A percentile compares a stretch with the other conserved stretches of the same genome.
These are phyloP conservation scores for Populus tremula DNA, from an alignment of 345 rosid species.

Conservation along the genomic window DNA sequence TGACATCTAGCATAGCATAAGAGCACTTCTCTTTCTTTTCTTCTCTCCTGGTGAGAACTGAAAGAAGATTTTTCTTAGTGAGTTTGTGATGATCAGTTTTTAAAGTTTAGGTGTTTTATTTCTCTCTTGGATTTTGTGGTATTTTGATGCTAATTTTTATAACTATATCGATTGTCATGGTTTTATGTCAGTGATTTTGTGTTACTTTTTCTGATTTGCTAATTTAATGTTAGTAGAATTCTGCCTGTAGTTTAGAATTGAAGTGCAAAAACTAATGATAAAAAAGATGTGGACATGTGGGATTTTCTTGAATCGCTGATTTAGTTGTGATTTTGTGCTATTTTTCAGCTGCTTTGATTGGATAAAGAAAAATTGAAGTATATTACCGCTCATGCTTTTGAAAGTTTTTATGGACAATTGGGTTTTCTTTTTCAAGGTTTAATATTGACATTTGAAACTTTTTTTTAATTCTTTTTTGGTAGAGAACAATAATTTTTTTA, in stretches of 20 bases:
- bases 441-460: neutral
- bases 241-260: neutral
- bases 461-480: neutral
- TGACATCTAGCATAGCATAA: slow-evolving; percentile 9
- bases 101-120: neutral
- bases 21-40: slow-evolving; percentile 3
- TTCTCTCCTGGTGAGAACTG: neutral
- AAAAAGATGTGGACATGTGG: neutral
- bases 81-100: slow-evolving; percentile 1
- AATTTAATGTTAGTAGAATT: neutral
- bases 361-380: neutral
- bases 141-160: neutral
- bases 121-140: neutral
- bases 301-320: neutral
- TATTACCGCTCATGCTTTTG: neutral
- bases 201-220: neutral
- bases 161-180: neutral
- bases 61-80: neutral
- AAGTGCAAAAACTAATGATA: neutral
- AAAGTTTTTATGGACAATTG: slow-evolving; percentile 7
- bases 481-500: neutral
- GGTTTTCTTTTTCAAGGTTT: neutral
- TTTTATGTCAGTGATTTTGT: neutral
- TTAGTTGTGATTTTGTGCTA: neutral
- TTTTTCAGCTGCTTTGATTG: neutral